These are phyloP conservation scores for Saccharomycopsis fibuligera DNA, from an alignment of 805 yeast genomes.

Conservation along the genomic window DNA sequence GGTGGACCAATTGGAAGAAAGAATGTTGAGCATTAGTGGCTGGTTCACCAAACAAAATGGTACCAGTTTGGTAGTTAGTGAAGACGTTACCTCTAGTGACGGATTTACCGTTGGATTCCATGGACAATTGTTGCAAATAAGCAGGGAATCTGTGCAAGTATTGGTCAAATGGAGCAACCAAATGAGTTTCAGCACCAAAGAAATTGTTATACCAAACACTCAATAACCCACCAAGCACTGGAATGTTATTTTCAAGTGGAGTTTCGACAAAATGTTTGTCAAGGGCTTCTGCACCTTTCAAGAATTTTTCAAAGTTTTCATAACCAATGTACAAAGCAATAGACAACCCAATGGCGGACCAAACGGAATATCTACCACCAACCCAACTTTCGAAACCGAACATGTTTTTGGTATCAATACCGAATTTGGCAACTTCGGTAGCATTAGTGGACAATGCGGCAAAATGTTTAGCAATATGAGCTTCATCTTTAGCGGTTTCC, in stretches of 20 bases:
- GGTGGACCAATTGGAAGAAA: slow-evolving; percentile 98
- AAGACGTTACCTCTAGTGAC: slow-evolving; percentile 88
- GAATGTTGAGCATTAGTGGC: slow-evolving; percentile 99
- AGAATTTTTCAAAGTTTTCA: slow-evolving; percentile 86
- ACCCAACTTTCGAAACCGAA: slow-evolving; percentile 98
- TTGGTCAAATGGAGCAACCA: slow-evolving; percentile 98
- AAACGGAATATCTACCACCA: slow-evolving; percentile 99
- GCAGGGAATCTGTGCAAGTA: slow-evolving; percentile 99
- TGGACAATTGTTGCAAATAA: slow-evolving; percentile 94
- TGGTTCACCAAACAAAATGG: slow-evolving; percentile 96
- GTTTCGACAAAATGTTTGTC: slow-evolving; percentile 84
- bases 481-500: slow-evolving; percentile 53
- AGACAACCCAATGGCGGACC: slow-evolving; percentile 98
- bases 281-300: slow-evolving; percentile 96
- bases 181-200: slow-evolving; percentile 95
- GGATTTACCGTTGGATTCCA: slow-evolving; percentile 99
- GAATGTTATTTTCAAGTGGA: slow-evolving; percentile 87
- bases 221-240: slow-evolving; percentile 86
- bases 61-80: slow-evolving; percentile 93
- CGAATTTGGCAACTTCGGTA: slow-evolving; percentile 84
- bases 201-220: slow-evolving; percentile 99
- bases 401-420: slow-evolving; percentile 97
- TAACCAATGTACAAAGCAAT: slow-evolving; percentile 92
- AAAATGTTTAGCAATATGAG: slow-evolving; percentile 91
- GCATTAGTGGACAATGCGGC: slow-evolving; percentile 95